A percentile compares a stretch with the other conserved stretches of the same genome.
Conservation (phyloP, 192 early-diverging fungal genomes). For the Chytriomyces sp. region DNA sequence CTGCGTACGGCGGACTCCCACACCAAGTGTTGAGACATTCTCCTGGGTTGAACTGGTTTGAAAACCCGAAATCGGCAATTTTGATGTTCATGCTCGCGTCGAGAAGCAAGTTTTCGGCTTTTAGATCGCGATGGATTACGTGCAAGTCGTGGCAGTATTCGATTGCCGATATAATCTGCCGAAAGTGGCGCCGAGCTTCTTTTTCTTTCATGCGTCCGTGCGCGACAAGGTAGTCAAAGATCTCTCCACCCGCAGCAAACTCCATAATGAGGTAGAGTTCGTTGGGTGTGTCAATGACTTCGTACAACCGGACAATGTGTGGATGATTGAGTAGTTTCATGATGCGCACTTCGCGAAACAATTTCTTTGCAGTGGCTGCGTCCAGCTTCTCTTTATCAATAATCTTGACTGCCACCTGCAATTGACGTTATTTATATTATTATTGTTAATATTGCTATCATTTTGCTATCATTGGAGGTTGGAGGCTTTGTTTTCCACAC, state of each 20-base stretch:
- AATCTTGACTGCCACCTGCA: conserved; percentile 66
- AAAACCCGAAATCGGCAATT: conserved; percentile 71
- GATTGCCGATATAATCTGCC: conserved; percentile 64
- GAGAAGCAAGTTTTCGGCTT: conserved; percentile 65
- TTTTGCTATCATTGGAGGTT: background rate
- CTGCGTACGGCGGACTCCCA: conserved; percentile 65
- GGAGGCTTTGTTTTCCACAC: too few species aligned
- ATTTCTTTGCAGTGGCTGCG: conserved; percentile 61
- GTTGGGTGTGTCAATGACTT: conserved; percentile 69
- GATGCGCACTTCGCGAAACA: conserved; percentile 68
- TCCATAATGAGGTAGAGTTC: conserved; percentile 69
- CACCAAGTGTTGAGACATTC: conserved; percentile 68
- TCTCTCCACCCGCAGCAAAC: conserved; percentile 64
- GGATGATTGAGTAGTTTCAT: conserved; percentile 66
- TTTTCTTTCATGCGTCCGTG: conserved; percentile 72
- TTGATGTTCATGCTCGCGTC: conserved; percentile 69
- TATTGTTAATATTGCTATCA: conserved; percentile 14
- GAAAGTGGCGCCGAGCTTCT: conserved; percentile 60
- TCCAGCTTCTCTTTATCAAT: conserved; percentile 68
- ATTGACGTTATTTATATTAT: background rate
- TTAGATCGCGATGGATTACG: conserved; percentile 64
- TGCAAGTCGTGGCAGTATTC: conserved; percentile 63
- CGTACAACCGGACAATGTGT: conserved; percentile 65
- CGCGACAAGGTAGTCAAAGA: conserved; percentile 69
- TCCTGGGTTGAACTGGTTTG: conserved; percentile 65